phyloP scores from a whole-genome alignment of 306 rosid genomes.

The Inga oerstediana region DNA sequence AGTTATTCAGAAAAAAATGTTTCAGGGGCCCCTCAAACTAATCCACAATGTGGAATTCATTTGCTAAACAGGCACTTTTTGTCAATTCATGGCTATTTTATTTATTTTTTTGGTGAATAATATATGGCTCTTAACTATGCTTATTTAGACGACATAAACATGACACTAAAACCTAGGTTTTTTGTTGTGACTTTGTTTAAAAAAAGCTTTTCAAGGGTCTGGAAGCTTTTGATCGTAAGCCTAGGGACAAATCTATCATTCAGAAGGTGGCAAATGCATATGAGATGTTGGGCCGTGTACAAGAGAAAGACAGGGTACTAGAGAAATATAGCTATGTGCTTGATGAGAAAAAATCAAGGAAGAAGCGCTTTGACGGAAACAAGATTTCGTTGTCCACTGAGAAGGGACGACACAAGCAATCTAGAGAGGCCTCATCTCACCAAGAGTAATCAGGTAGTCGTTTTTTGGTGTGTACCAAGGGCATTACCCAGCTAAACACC shows the following conservation, averaged over 20 bases:
- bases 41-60: constrained; percentile 21
- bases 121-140: neutral
- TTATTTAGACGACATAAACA: neutral
- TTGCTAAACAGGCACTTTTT: neutral
- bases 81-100: constrained; percentile 4
- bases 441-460: constrained; percentile 35
- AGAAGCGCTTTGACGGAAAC: constrained; percentile 36
- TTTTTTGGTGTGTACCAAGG: neutral
- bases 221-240: constrained; percentile 89
- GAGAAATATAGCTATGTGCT: constrained; percentile 68
- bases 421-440: constrained; percentile 26
- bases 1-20: neutral
- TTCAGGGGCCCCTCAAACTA: constrained; percentile 1
- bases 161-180: constrained; percentile 30
- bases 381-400: constrained; percentile 5
- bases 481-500: neutral
- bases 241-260: constrained; percentile 74
- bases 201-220: constrained; percentile 81
- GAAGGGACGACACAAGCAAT: constrained; percentile 32
- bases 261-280: constrained; percentile 80
- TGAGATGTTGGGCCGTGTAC: constrained; percentile 66
- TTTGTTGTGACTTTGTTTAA: constrained; percentile 27
- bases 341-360: constrained; percentile 37
- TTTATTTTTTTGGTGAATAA: neutral
- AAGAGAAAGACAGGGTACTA: constrained; percentile 71